These are phyloP conservation scores for Trichomonascaceae sp. DNA, from an alignment of 1,139 yeast species.

Conservation along the genomic window DNA sequence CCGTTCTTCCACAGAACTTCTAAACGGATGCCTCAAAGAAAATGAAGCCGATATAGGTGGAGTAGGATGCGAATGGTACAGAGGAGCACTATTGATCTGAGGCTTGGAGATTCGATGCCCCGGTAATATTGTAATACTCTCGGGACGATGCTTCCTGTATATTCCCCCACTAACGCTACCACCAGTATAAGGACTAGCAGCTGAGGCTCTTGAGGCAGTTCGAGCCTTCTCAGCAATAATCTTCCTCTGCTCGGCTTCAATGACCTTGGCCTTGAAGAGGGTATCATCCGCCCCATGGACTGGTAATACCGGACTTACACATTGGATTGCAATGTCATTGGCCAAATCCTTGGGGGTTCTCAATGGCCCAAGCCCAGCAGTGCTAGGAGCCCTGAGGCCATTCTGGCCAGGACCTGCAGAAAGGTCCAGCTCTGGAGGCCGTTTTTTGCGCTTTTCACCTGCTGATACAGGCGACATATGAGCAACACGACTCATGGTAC, in stretches of 20 bases:
- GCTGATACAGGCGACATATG: background rate
- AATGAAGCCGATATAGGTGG: background rate
- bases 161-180: background rate
- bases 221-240: constrained; percentile 25
- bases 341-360: constrained; percentile 32
- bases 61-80: constrained; percentile 9
- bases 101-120: constrained; percentile 8
- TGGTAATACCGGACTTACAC: constrained; percentile 38
- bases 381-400: constrained; percentile 2
- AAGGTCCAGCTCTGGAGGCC: constrained; percentile 21
- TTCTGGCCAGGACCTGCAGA: constrained; percentile 5
- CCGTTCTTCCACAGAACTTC: constrained; percentile 2
- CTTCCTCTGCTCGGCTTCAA: constrained; percentile 34
- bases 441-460: constrained; percentile 8
- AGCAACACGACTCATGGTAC: background rate
- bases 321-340: constrained; percentile 33
- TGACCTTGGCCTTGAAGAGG: constrained; percentile 29
- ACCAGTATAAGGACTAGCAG: background rate
- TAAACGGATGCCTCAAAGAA: background rate
- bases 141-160: constrained; percentile 17
- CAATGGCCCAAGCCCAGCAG: constrained; percentile 13
- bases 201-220: background rate
- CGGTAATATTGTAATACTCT: constrained; percentile 17
- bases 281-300: constrained; percentile 31
- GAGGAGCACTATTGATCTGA: constrained; percentile 11